These are phyloP conservation scores for Acer campestre DNA, from an alignment of 345 rosid genomes.

Conservation along the genomic window DNA sequence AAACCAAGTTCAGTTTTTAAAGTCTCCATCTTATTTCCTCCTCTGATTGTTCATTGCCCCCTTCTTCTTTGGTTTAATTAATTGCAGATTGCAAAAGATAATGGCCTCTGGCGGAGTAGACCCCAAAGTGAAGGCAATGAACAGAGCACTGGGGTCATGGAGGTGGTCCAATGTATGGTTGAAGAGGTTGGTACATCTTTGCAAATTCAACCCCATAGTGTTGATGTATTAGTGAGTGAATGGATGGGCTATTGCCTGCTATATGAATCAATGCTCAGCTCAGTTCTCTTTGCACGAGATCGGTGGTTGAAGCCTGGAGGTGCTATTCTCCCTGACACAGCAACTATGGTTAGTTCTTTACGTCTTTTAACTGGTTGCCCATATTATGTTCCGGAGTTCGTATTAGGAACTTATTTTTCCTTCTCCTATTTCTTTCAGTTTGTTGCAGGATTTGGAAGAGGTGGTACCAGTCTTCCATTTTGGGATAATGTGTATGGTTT, in stretches of 20 bases:
- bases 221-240: slow-evolving; percentile 86
- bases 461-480: slow-evolving; percentile 84
- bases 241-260: slow-evolving; percentile 99
- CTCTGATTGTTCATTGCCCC: slow-evolving; percentile 13
- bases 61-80: neutral
- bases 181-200: slow-evolving; percentile 66
- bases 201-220: slow-evolving; percentile 66
- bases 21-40: slow-evolving; percentile 14
- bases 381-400: neutral
- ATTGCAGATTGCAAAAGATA: slow-evolving; percentile 81
- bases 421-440: slow-evolving; percentile 39
- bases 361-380: neutral
- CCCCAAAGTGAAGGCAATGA: slow-evolving; percentile 28
- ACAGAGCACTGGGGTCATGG: slow-evolving; percentile 48
- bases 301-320: slow-evolving; percentile 98
- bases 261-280: slow-evolving; percentile 90
- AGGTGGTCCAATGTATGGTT: slow-evolving; percentile 87
- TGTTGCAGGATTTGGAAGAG: slow-evolving; percentile 93
- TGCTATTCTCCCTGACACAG: slow-evolving; percentile 95
- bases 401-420: neutral
- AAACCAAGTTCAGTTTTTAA: slow-evolving; percentile 16
- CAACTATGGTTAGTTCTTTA: slow-evolving; percentile 69
- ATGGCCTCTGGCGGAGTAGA: slow-evolving; percentile 48
- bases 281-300: slow-evolving; percentile 94
- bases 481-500: slow-evolving; percentile 95